Percentiles rank a stretch among this genome's conserved stretches.
Evolutionary conservation across 768 basidiomycete species (phyloP).

Genomic region (Trametes meyenii): DNA sequence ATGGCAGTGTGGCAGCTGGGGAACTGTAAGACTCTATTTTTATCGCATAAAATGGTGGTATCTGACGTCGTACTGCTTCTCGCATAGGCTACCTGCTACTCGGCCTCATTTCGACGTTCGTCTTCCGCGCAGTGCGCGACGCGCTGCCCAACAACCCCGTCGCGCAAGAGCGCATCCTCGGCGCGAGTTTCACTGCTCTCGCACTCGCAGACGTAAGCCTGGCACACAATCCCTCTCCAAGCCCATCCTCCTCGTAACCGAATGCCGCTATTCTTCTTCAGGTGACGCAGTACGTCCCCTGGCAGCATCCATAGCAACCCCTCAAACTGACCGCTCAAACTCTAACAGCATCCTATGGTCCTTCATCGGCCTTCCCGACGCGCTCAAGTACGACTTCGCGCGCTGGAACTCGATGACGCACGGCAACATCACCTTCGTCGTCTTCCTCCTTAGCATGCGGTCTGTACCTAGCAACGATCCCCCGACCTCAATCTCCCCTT

Average conservation of each 20-base stretch:
- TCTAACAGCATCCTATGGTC: slow-evolving; percentile 56
- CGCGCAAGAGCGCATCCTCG: slow-evolving; percentile 70
- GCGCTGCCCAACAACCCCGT: slow-evolving; percentile 55
- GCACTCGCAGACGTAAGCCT: slow-evolving; percentile 69
- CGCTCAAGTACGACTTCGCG: slow-evolving; percentile 50
- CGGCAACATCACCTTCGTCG: slow-evolving; percentile 70
- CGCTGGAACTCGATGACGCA: slow-evolving; percentile 76
- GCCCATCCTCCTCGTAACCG: neutral
- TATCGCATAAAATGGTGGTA: neutral
- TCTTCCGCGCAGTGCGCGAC: slow-evolving; percentile 69
- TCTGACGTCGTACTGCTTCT: neutral
- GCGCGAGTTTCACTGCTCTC: slow-evolving; percentile 61
- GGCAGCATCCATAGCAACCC: neutral
- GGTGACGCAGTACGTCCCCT: slow-evolving; percentile 60
- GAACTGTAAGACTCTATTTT: slow-evolving; percentile 48
- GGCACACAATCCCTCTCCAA: slow-evolving; percentile 9
- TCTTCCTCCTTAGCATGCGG: slow-evolving; percentile 61
- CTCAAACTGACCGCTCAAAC: neutral
- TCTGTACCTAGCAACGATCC: slow-evolving; percentile 31
- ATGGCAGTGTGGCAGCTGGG: slow-evolving; percentile 72
- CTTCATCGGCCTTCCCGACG: slow-evolving; percentile 57
- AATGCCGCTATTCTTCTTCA: slow-evolving; percentile 28
- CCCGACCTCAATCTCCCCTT: neutral
- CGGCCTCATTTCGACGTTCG: slow-evolving; percentile 64
- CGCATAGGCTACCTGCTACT: slow-evolving; percentile 61